Evolutionary conservation across 2,329 filamentous ascomycete species (phyloP), one percentile per base, ranked within the genome.

Genomic region (Grosmannia serpens): DNA sequence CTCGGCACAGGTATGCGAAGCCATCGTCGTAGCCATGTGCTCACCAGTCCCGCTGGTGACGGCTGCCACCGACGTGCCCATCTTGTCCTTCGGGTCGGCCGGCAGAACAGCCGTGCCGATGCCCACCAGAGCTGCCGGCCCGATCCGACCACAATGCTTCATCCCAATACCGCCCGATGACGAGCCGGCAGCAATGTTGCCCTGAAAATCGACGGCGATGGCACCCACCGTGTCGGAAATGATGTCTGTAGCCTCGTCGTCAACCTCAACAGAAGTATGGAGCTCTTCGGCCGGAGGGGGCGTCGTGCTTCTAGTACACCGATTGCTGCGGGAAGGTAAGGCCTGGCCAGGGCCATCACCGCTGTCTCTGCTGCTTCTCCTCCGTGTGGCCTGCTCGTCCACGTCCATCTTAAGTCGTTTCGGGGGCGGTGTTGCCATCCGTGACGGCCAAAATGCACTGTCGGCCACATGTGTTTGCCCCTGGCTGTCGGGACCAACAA

Each of bases 121-220:
- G 9, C 94, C 92, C 17, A 97, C 89, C 20, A 99, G 79, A 24
- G 94, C 94, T 38, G 94, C 95, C 35, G 94, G 94, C 0, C 94
- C 95, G 62, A 96, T 82, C 41, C 94, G 87, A 7, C 94, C 95
- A 61, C 85, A 84, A 70, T 96, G 91, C 70, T 99, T 99, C 92
- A 99, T 96, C 31, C 94, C 92, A 69, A 99, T 99, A 1, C 94
- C 94, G 7, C 94, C 94, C 20, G 95, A 99, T 2, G 94, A 99
- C 1, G 94, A 96, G 20, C 88, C 94, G 4, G 92, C 94, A 5
- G 95, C 92, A 68, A 99, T 96, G 60, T 87, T 86, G 20, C 94
- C 94, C 65, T 80, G 82, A 55, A 81, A 80, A 67, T 99, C 94
- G 62, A 99, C 86, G 13, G 91, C 94, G 67, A 99, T 96, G 31